Evolutionary conservation across 495 filamentous ascomycete species (phyloP).

Genomic region (Paragyromitra xinjiangensis): DNA sequence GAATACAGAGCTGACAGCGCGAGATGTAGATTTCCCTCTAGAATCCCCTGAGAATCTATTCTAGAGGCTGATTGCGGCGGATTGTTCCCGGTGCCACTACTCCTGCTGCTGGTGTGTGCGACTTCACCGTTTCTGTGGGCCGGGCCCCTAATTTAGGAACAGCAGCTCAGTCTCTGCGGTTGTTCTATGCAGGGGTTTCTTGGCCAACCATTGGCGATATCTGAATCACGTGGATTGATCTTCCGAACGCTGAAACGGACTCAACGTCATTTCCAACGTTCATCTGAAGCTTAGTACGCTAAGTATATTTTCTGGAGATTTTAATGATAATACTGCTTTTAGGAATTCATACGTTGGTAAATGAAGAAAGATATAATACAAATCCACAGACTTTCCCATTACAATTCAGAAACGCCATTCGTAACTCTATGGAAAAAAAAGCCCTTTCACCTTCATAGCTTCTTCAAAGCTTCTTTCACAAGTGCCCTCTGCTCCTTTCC

Average conservation of each 20-base stretch:
- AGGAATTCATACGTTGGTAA: not conserved
- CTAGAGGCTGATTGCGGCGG: constrained; percentile 18
- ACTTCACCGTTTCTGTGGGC: constrained; percentile 1
- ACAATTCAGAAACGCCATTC: constrained; percentile 28
- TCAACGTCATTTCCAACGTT: constrained; percentile 12
- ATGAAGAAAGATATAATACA: constrained; percentile 15
- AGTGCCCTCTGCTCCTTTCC: constrained; percentile 81
- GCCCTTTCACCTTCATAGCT: constrained; percentile 5
- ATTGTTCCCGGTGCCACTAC: not conserved
- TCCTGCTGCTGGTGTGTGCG: not conserved
- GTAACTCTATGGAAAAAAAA: not conserved
- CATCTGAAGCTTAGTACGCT: not conserved
- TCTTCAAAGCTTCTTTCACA: constrained; percentile 72
- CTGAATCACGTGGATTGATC: not conserved
- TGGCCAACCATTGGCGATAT: not conserved
- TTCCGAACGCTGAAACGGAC: constrained; percentile 5
- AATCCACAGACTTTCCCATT: constrained; percentile 13
- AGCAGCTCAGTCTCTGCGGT: not conserved
- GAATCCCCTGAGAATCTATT: constrained; percentile 33
- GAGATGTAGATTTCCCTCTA: not conserved
- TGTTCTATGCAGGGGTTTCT: constrained; percentile 23
- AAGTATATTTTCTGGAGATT: not conserved
- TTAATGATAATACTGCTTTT: not conserved
- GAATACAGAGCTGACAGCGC: not conserved
- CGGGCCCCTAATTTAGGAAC: constrained; percentile 12